phyloP scores from a whole-genome alignment of 164 flowering plant genomes.

The Aristolochia californica region DNA sequence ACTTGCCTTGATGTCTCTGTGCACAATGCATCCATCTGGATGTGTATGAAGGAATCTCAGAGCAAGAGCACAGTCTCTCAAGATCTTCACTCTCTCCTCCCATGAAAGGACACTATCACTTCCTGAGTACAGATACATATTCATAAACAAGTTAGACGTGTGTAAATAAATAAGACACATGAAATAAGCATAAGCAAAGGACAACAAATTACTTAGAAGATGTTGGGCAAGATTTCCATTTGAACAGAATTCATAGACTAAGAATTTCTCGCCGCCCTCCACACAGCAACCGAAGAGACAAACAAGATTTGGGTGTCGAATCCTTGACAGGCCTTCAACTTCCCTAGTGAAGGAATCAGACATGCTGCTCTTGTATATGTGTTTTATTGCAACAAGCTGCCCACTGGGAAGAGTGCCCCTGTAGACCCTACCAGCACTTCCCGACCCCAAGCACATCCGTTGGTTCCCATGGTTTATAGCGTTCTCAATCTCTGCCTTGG shows the following conservation, averaged over 20 bases:
- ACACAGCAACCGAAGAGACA: conserved; percentile 59
- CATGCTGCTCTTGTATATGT: conserved; percentile 34
- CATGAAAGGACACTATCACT: conserved; percentile 36
- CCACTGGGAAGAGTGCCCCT: conserved; percentile 67
- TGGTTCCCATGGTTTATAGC: conserved; percentile 32
- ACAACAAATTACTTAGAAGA: conserved; percentile 32
- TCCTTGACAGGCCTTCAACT: conserved; percentile 52
- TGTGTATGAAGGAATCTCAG: conserved; percentile 49
- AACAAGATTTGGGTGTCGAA: conserved; percentile 57
- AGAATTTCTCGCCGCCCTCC: conserved; percentile 48
- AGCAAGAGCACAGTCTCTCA: conserved; percentile 58
- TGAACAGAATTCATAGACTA: conserved; percentile 60
- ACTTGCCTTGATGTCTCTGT: conserved; percentile 64
- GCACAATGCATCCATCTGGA: conserved; percentile 59
- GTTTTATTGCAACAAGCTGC: conserved; percentile 61
- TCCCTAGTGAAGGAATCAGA: conserved; percentile 51
- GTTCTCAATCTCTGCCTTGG: conserved; percentile 51
- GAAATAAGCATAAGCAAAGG: neutral
- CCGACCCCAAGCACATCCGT: conserved; percentile 37
- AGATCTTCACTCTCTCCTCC: conserved; percentile 50
- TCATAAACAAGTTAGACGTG: neutral
- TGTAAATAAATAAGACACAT: neutral
- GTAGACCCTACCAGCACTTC: conserved; percentile 67
- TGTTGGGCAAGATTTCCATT: conserved; percentile 59
- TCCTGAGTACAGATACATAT: conserved; percentile 17